Conservation (phyloP, 169 alveolate genomes). For the Cryptosporidium canis region DNA sequence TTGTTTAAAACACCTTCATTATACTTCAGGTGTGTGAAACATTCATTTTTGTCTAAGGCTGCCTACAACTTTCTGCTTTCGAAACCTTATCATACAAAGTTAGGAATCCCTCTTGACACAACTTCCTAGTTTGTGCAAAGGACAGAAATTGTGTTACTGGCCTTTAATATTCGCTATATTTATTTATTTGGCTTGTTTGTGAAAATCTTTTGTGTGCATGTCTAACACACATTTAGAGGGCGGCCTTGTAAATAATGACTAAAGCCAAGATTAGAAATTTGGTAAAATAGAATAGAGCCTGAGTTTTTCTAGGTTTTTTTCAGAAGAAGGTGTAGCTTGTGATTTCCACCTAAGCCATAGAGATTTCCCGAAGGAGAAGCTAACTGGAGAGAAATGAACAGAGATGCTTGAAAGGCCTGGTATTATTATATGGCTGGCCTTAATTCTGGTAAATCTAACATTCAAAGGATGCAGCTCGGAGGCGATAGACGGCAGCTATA, state of each 20-base stretch:
- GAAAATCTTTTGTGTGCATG: background rate
- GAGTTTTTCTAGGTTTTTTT: background rate
- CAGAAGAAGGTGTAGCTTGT: background rate
- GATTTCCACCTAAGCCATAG: background rate
- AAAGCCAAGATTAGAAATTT: background rate
- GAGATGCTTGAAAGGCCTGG: background rate
- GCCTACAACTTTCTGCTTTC: too few species aligned
- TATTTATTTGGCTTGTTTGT: background rate
- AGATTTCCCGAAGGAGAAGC: background rate
- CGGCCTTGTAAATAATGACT: conserved; percentile 10
- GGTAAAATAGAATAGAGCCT: background rate
- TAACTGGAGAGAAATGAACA: background rate
- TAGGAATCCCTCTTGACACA: too few species aligned
- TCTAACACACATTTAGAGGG: conserved; percentile 22
- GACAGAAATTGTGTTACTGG: background rate
- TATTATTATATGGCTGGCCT: background rate
- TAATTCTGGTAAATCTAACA: background rate
- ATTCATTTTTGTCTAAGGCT: too few species aligned
- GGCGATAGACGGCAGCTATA: background rate
- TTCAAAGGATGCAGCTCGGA: background rate
- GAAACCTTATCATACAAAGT: too few species aligned
- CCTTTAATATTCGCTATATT: background rate
- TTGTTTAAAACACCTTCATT: background rate
- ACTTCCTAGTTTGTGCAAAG: too few species aligned
- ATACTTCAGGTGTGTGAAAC: background rate